phyloP scores from a whole-genome alignment of 2,329 filamentous ascomycete genomes.

The Penicillium rolfsii region DNA sequence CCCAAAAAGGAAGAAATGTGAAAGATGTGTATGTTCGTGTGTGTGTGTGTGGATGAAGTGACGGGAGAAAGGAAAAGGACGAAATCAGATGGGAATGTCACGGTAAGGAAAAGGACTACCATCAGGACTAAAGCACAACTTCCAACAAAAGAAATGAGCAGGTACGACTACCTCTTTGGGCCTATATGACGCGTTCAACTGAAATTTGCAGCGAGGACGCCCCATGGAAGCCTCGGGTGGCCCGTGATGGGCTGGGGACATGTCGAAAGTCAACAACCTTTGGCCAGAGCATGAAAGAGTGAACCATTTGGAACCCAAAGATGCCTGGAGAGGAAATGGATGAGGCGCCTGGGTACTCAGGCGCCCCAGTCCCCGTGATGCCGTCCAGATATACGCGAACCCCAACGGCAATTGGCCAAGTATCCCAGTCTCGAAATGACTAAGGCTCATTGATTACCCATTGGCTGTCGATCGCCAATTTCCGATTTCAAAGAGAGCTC shows the following conservation, averaged over 20 bases:
- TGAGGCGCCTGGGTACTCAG: neutral
- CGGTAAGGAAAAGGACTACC: neutral
- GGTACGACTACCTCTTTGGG: neutral
- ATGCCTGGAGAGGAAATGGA: neutral
- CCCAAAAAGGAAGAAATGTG: neutral
- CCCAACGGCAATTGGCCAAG: neutral
- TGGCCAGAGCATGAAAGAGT: neutral
- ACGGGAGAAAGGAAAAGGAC: neutral
- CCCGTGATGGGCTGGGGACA: neutral
- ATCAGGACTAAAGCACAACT: neutral
- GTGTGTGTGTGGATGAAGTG: neutral
- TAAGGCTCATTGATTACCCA: neutral
- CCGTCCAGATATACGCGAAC: no score
- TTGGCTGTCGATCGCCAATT: no score
- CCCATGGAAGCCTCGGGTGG: neutral
- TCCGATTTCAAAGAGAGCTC: no score
- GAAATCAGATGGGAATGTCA: neutral
- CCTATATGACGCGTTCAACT: neutral
- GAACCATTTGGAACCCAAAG: neutral
- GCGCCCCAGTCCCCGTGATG: neutral
- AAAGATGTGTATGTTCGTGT: neutral
- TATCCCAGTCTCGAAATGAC: neutral
- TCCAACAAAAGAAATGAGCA: neutral
- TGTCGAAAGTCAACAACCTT: neutral
- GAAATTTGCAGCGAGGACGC: neutral